Conservation (phyloP, 495 filamentous ascomycete genomes). For the Aspergillus steynii region DNA sequence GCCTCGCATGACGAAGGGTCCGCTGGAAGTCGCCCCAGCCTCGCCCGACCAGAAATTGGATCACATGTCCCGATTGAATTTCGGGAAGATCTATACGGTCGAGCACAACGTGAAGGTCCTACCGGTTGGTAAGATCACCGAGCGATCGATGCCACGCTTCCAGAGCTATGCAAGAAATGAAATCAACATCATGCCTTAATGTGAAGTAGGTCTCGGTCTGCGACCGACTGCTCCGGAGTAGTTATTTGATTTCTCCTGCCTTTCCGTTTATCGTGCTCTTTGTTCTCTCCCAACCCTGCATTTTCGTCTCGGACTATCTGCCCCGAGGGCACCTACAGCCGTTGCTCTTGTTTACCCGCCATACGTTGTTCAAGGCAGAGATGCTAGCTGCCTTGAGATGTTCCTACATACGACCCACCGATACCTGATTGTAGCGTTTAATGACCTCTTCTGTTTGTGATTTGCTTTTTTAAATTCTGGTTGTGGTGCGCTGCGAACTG, state of each 20-base stretch:
- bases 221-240: too few species aligned
- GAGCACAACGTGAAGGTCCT: conserved; percentile 49
- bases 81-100: conserved; percentile 48
- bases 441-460: too few species aligned
- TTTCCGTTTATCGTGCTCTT: neutral
- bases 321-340: too few species aligned
- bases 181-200: neutral
- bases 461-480: too few species aligned
- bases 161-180: conserved; percentile 22
- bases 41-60: conserved; percentile 31
- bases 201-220: too few species aligned
- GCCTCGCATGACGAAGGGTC: conserved; percentile 31
- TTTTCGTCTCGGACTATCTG: too few species aligned
- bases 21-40: conserved; percentile 29
- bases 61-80: conserved; percentile 44
- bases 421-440: neutral
- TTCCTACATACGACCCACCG: neutral
- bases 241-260: too few species aligned
- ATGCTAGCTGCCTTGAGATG: neutral
- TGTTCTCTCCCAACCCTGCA: neutral
- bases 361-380: neutral
- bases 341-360: too few species aligned
- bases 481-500: too few species aligned
- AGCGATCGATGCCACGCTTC: conserved; percentile 29
- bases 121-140: conserved; percentile 32